Evolutionary conservation across 148 eudicot species (phyloP).

Genomic region (Agrostemma githago): DNA sequence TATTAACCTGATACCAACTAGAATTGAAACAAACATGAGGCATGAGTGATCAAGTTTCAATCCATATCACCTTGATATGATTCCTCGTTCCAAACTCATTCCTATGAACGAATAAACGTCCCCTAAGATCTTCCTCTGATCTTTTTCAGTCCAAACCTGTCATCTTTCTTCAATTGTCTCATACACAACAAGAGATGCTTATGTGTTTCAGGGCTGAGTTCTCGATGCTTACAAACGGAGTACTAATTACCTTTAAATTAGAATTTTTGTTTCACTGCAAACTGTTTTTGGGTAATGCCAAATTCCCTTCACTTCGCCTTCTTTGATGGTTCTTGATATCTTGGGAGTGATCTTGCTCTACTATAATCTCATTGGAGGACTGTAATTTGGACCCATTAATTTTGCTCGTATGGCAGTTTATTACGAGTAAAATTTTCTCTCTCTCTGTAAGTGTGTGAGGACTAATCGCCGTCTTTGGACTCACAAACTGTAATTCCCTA

Average conservation of each 20-base stretch:
- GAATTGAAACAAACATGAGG: too few species aligned
- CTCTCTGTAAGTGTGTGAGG: constrained; percentile 25
- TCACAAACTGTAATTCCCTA: background rate
- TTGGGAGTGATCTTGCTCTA: constrained; percentile 29
- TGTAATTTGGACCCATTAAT: constrained; percentile 71
- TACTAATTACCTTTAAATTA: constrained; percentile 22
- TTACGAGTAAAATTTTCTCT: constrained; percentile 7
- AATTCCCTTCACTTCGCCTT: constrained; percentile 31
- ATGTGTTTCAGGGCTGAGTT: constrained; percentile 24
- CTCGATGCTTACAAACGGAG: constrained; percentile 15
- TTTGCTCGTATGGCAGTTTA: constrained; percentile 42
- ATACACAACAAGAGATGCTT: constrained; percentile 44
- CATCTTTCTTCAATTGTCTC: constrained; percentile 67
- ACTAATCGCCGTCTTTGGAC: constrained; percentile 28
- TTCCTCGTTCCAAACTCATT: too few species aligned
- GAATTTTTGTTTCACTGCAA: constrained; percentile 32
- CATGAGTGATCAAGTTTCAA: too few species aligned
- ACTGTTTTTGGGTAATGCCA: constrained; percentile 33
- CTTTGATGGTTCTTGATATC: constrained; percentile 33
- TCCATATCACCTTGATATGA: too few species aligned
- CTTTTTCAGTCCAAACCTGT: constrained; percentile 54
- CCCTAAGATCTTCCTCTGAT: constrained; percentile 86
- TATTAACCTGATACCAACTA: too few species aligned
- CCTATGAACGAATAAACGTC: background rate
- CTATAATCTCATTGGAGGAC: constrained; percentile 22